Evolutionary conservation across 257 asterid genomes (phyloP).

Genomic region (Plectranthus barbatus): DNA sequence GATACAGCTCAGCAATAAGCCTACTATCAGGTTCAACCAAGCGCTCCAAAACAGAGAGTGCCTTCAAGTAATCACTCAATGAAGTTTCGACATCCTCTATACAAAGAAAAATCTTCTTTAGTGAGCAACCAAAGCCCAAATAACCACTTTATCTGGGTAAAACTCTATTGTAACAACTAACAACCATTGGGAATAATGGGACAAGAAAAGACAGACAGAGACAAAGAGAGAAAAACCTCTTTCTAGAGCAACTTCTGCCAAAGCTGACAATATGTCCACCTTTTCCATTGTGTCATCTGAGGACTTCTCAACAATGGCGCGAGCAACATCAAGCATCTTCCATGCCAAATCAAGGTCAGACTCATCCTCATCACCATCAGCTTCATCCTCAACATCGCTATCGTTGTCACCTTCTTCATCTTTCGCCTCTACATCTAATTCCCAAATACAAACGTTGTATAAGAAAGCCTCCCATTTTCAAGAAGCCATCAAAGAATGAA

Average conservation of each 20-base stretch:
- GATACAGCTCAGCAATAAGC: conserved; percentile 88
- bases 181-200: background rate
- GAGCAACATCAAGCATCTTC: conserved; percentile 96
- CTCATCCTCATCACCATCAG: conserved; percentile 89
- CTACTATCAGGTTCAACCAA: conserved; percentile 91
- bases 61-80: conserved; percentile 82
- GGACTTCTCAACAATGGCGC: conserved; percentile 83
- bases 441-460: background rate
- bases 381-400: conserved; percentile 58
- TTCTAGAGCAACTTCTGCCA: conserved; percentile 95
- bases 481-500: background rate
- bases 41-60: conserved; percentile 72
- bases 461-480: background rate
- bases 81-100: conserved; percentile 98
- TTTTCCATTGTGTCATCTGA: conserved; percentile 74
- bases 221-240: conserved; percentile 56
- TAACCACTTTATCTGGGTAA: background rate
- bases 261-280: conserved; percentile 86
- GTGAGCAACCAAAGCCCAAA: conserved; percentile 7
- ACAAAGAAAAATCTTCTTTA: conserved; percentile 9
- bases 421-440: conserved; percentile 25
- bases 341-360: conserved; percentile 97
- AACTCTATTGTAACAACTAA: background rate
- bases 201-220: background rate
- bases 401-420: conserved; percentile 41